phyloP scores from a whole-genome alignment of 805 yeast species.

The Lachancea meyersii region DNA sequence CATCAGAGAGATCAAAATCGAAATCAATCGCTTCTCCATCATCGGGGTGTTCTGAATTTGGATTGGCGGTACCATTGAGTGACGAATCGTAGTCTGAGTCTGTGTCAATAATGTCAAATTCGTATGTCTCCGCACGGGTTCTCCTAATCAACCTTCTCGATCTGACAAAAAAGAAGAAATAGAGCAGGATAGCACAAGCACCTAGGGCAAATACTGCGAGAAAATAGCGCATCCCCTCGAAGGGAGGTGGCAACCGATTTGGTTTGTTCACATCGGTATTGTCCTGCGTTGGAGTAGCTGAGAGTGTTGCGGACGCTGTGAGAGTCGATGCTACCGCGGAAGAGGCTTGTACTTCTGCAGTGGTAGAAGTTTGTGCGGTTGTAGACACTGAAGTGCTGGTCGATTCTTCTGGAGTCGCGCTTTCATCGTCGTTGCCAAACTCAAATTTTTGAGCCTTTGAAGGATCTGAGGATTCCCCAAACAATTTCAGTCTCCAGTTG shows the following conservation, averaged over 20 bases:
- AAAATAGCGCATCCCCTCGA: constrained; percentile 56
- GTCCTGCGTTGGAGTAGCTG: constrained; percentile 6
- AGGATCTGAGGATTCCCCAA: constrained; percentile 72
- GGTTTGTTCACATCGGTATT: constrained; percentile 20
- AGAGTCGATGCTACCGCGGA: constrained; percentile 3
- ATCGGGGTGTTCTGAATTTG: constrained; percentile 12
- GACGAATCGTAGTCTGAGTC: constrained; percentile 40
- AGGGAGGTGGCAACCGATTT: constrained; percentile 34
- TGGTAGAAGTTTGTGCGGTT: not conserved
- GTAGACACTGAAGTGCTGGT: not conserved
- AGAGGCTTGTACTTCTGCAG: constrained; percentile 2
- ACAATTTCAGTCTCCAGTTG: constrained; percentile 72
- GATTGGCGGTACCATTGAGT: constrained; percentile 17
- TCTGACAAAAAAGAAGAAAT: constrained; percentile 39
- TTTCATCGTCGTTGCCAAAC: constrained; percentile 34
- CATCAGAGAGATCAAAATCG: constrained; percentile 33
- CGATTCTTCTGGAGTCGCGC: constrained; percentile 13
- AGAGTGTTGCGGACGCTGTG: constrained; percentile 7
- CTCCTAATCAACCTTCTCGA: constrained; percentile 43
- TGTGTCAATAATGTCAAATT: constrained; percentile 71
- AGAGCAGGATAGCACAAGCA: constrained; percentile 41
- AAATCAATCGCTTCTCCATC: constrained; percentile 25
- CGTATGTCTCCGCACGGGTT: constrained; percentile 64
- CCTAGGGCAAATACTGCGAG: constrained; percentile 56
- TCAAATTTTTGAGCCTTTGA: constrained; percentile 53